A percentile compares a stretch with the other conserved stretches of the same genome.
Conservation (phyloP, 2,329 filamentous ascomycete species). For the Exophiala alcalophila region DNA sequence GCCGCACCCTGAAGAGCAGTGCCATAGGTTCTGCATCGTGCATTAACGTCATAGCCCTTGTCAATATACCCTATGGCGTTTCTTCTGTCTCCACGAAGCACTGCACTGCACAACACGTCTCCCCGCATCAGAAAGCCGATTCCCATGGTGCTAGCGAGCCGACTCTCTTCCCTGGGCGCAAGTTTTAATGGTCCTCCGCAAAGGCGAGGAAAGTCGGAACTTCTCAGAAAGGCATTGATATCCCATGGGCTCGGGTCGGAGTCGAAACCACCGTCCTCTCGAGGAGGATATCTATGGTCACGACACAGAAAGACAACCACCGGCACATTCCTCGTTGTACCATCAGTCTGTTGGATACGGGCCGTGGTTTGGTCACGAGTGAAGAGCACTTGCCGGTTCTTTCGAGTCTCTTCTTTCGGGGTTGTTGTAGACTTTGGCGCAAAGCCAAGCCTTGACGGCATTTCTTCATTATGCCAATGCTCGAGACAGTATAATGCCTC, state of each 20-base stretch:
- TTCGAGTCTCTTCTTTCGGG: background rate
- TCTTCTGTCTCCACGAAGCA: conserved; percentile 9
- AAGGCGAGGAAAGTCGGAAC: background rate
- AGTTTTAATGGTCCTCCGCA: conserved; percentile 9
- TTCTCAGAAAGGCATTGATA: background rate
- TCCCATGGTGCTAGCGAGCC: conserved; percentile 20
- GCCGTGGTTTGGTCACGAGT: too few species aligned
- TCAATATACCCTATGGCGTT: conserved; percentile 4
- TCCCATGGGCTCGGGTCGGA: background rate
- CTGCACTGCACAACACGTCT: conserved; percentile 19
- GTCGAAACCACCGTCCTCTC: background rate
- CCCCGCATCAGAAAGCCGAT: conserved; percentile 19
- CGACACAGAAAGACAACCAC: background rate
- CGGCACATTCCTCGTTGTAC: background rate
- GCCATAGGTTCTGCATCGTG: conserved; percentile 17
- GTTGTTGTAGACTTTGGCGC: conserved; percentile 10
- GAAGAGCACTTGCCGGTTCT: too few species aligned
- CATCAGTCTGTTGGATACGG: background rate
- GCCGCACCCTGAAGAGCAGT: conserved; percentile 27
- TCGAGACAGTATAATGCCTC: conserved; percentile 9
- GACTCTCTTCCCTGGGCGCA: conserved; percentile 16
- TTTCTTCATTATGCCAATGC: conserved; percentile 1
- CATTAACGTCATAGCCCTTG: conserved; percentile 12
- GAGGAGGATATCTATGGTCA: background rate
- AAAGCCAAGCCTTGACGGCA: conserved; percentile 9